Evolutionary conservation across 768 basidiomycete species (phyloP).

Genomic region (Lentinula sp.): DNA sequence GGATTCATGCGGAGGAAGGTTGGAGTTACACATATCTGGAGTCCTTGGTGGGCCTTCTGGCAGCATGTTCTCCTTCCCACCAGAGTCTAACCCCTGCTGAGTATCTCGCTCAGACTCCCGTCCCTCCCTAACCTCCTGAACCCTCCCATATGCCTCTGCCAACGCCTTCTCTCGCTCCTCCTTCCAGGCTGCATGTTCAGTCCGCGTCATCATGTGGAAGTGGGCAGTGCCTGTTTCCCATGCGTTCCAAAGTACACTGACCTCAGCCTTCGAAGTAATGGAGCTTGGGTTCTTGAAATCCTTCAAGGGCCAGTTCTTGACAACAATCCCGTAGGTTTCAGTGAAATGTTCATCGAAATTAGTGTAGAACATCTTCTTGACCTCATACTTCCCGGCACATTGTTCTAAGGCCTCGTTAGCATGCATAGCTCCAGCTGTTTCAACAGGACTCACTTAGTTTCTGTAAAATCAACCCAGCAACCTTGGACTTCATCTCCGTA

Average conservation of each 20-base stretch:
- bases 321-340: slow-evolving; percentile 7
- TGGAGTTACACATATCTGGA: no score
- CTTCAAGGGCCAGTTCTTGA: slow-evolving; percentile 15
- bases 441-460: slow-evolving; percentile 2
- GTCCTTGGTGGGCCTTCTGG: no score
- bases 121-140: no score
- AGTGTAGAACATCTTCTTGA: slow-evolving; percentile 12
- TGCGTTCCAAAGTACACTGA: slow-evolving; percentile 8
- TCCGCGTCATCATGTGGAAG: slow-evolving; percentile 10
- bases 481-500: neutral
- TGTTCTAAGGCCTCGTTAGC: neutral
- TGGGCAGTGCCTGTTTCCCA: slow-evolving; percentile 11
- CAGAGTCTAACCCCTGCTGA: no score
- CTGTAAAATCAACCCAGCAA: neutral
- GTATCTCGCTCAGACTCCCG: no score
- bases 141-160: no score
- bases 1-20: no score
- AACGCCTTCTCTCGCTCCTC: no score
- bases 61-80: no score
- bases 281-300: slow-evolving; percentile 11
- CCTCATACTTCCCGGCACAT: neutral
- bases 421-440: no score
- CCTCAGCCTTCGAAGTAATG: slow-evolving; percentile 9
- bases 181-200: slow-evolving; percentile 10
- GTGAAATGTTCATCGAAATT: slow-evolving; percentile 16